Percentiles rank a stretch among this genome's conserved stretches.
Conservation (phyloP, 2,329 filamentous ascomycete species). For the Aureobasidium pullulans region DNA sequence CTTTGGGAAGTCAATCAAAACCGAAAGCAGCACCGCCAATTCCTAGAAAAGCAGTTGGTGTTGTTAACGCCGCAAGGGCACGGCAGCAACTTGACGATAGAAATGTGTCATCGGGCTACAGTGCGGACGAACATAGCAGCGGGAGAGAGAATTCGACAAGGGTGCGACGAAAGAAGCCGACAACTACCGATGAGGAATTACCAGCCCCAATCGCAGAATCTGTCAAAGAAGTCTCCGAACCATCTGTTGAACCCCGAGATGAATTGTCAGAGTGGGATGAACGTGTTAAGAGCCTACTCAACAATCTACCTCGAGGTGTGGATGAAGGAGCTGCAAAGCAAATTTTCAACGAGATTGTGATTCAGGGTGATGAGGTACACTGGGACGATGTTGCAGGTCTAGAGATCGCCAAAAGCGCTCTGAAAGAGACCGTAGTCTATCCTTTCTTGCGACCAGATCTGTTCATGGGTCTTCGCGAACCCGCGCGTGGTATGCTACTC, state of each 20-base stretch:
- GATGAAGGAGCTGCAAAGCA: conserved; percentile 79
- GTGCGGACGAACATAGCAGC: conserved; percentile 16
- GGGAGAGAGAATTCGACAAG: background rate
- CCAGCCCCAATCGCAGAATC: background rate
- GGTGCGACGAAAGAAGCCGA: conserved; percentile 35
- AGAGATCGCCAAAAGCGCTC: conserved; percentile 78
- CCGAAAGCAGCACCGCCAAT: conserved; percentile 20
- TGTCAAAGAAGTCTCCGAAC: background rate
- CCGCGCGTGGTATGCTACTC: conserved; percentile 86
- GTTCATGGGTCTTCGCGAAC: conserved; percentile 91
- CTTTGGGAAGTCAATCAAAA: background rate
- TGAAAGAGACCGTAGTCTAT: conserved; percentile 95
- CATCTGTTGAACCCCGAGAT: background rate
- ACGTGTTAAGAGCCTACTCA: conserved; percentile 59
- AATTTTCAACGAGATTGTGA: conserved; percentile 91
- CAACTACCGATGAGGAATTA: background rate
- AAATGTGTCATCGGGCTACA: conserved; percentile 12
- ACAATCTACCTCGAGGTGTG: conserved; percentile 71
- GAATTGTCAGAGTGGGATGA: conserved; percentile 52
- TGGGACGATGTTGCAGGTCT: conserved; percentile 92
- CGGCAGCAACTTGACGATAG: conserved; percentile 27
- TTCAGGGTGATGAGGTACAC: conserved; percentile 87
- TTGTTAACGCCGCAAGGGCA: conserved; percentile 26
- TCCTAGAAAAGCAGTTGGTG: conserved; percentile 30
- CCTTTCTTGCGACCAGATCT: conserved; percentile 91